Conservation (phyloP, 2,329 filamentous ascomycete genomes). For the Penicillium olsonii region DNA sequence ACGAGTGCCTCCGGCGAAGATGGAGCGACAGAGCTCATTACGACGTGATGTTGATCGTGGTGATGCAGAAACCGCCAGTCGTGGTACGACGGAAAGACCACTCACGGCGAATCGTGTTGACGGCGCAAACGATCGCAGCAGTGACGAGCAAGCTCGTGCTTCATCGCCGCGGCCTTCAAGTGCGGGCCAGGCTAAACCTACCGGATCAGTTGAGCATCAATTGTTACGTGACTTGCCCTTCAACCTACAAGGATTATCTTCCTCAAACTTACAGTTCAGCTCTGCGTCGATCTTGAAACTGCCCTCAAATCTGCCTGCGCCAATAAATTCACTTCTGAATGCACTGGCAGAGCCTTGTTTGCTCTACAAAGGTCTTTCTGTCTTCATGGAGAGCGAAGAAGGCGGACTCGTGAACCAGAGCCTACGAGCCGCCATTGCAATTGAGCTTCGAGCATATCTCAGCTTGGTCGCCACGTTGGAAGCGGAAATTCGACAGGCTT, state of each 20-base stretch:
- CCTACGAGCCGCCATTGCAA: constrained; percentile 79
- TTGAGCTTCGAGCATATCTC: constrained; percentile 85
- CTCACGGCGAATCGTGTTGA: constrained; percentile 19
- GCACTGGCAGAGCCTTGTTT: constrained; percentile 89
- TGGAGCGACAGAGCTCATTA: constrained; percentile 29
- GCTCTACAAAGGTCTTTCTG: constrained; percentile 78
- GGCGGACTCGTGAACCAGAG: constrained; percentile 90
- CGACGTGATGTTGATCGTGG: constrained; percentile 26
- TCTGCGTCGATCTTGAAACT: constrained; percentile 70
- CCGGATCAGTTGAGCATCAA: constrained; percentile 64
- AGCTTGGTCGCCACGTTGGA: constrained; percentile 89
- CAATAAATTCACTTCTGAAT: constrained; percentile 83
- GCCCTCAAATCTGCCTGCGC: constrained; percentile 76
- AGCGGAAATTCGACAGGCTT: constrained; percentile 81
- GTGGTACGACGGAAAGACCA: constrained; percentile 20
- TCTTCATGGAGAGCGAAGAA: constrained; percentile 78
- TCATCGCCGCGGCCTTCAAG: constrained; percentile 35
- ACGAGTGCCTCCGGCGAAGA: constrained; percentile 19
- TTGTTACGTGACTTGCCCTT: constrained; percentile 83
- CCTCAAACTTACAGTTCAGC: constrained; percentile 76
- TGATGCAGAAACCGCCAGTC: constrained; percentile 19
- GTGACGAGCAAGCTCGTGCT: constrained; percentile 20
- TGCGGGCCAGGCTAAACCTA: constrained; percentile 35
- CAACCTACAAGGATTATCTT: constrained; percentile 88
- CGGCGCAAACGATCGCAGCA: constrained; percentile 18